Evolutionary conservation across 2,329 filamentous ascomycete species (phyloP), one percentile per base, ranked within the genome.

Genomic region (Phaeoacremonium minimum): DNA sequence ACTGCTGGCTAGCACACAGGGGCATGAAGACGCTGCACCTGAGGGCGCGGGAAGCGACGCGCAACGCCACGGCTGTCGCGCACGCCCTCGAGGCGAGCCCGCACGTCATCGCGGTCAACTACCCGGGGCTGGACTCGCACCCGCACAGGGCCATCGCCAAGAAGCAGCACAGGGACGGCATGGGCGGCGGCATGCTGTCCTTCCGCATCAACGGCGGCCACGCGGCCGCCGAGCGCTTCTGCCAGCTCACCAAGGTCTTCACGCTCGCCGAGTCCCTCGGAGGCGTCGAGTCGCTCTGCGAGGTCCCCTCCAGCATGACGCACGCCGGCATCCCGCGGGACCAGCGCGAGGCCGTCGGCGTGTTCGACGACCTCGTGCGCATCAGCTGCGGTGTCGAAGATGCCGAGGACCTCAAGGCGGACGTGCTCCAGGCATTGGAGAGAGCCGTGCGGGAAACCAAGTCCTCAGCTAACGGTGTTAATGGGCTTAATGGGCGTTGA

Each of bases 1-100:
- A 98, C 73, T 89, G 84, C 68, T 98, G 93, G 93, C 86, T 98
- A 46, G 93, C 93, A 33, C 93, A 98, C 69, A 84, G 93, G 46
- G 93, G 93, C 49, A 77, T 96, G 50, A 98, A 98, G 75, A 98
- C 93, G 4, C 78, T 98, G 29, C 93, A 98, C 65, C 76, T 98
- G 32, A 86, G 93, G 51, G 91, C 87, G 8, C 80, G 85, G 45
- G 88, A 95, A 63, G 88, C 91, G 14, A 85, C 77, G 46, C 73
- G 67, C 50, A 97, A 97, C 64, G 93, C 91, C 8, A 80, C 80
- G 7, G 70, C 78, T 32, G 79, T 98, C 17, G 89, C 90, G 8
- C 63, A 68, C 31, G 81, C 85, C 16, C 82, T 98, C 34, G 83
- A 93, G 57, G 72, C 77, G 17, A 94, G 87, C 26, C 78, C 86